Conservation (phyloP, 441 rosid genomes). For the Gossypium schwendimanii region DNA sequence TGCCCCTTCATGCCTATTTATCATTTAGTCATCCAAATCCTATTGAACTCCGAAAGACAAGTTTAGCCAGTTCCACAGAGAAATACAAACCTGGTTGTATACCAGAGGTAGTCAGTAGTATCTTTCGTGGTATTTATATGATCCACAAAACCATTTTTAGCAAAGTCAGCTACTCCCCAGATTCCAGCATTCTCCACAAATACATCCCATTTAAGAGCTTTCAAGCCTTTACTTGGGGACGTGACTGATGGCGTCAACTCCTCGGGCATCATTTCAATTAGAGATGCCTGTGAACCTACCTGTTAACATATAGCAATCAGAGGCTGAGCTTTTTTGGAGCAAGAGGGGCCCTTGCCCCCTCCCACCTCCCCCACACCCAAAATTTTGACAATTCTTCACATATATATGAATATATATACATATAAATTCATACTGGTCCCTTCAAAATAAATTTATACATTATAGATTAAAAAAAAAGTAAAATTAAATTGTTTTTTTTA, state of each 20-base stretch:
- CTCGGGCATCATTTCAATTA: constrained; percentile 74
- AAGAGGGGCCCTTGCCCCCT: no score
- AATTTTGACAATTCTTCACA: no score
- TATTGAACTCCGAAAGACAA: background rate
- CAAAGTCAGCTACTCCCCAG: constrained; percentile 73
- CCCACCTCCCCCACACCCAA: no score
- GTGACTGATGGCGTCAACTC: constrained; percentile 38
- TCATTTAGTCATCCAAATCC: background rate
- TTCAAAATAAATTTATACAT: no score
- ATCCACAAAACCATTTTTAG: constrained; percentile 55
- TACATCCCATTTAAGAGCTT: constrained; percentile 65
- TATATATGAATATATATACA: no score
- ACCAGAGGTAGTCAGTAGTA: constrained; percentile 90
- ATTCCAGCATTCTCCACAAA: constrained; percentile 64
- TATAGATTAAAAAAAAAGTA: no score
- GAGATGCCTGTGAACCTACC: constrained; percentile 60
- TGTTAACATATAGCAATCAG: constrained; percentile 22
- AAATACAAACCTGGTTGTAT: constrained; percentile 68
- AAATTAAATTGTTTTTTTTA: no score
- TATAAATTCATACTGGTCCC: no score
- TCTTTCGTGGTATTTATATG: constrained; percentile 81
- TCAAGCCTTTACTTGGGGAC: constrained; percentile 18
- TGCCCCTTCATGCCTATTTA: background rate
- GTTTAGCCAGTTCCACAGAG: background rate
- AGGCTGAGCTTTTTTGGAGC: no score